Evolutionary conservation across 1,284 basidiomycete genomes (phyloP).

Genomic region (Meripilus lineatus): DNA sequence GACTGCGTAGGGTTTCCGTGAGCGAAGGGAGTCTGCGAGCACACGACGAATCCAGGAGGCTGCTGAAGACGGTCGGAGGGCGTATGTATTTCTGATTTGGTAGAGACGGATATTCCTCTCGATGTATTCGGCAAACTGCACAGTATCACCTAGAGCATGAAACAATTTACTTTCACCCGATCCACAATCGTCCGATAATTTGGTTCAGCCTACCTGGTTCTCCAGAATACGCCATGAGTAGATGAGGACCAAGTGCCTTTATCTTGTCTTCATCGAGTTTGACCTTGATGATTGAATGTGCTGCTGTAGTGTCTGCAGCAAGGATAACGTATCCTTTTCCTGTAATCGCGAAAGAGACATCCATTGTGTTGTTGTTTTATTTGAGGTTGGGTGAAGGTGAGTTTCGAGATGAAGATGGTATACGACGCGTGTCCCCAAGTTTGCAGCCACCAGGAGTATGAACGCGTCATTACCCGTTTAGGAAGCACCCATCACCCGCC

Average conservation of each 20-base stretch:
- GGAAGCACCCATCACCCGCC: no score
- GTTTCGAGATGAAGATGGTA: no score
- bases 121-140: slow-evolving; percentile 95
- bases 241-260: slow-evolving; percentile 84
- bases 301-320: slow-evolving; percentile 88
- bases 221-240: slow-evolving; percentile 94
- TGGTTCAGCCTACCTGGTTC: slow-evolving; percentile 86
- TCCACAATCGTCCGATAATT: neutral
- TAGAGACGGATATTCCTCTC: slow-evolving; percentile 95
- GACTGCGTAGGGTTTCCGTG: slow-evolving; percentile 85
- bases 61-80: slow-evolving; percentile 86
- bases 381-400: no score
- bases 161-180: neutral
- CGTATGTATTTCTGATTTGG: slow-evolving; percentile 90
- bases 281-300: slow-evolving; percentile 95
- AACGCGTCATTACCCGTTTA: no score
- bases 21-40: slow-evolving; percentile 87
- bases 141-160: slow-evolving; percentile 78
- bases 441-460: no score
- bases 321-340: slow-evolving; percentile 91
- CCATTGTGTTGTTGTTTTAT: no score
- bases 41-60: slow-evolving; percentile 93
- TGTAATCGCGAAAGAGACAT: slow-evolving; percentile 70
- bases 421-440: no score
- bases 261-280: slow-evolving; percentile 98